These are phyloP conservation scores for Phaseolus coccineus DNA, from an alignment of 331 rosid species.

Conservation along the genomic window DNA sequence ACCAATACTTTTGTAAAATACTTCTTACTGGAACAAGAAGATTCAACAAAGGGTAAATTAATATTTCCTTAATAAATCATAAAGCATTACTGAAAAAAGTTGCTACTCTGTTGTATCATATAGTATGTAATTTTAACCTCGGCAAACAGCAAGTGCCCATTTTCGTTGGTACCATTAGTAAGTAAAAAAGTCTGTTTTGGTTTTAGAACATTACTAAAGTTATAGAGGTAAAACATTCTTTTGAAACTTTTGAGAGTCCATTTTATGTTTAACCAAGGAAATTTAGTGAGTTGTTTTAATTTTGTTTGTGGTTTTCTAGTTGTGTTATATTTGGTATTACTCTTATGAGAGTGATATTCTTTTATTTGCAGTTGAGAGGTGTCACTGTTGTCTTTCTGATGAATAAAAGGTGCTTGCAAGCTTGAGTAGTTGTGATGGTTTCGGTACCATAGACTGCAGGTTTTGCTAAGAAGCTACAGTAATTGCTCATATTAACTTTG, in stretches of 20 bases:
- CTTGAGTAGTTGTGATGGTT: slow-evolving; percentile 60
- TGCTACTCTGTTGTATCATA: slow-evolving; percentile 8
- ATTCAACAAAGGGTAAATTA: background rate
- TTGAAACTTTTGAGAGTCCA: slow-evolving; percentile 7
- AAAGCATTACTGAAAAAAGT: slow-evolving; percentile 25
- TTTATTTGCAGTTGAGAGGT: slow-evolving; percentile 52
- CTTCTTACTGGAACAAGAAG: slow-evolving; percentile 5
- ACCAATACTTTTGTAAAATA: slow-evolving; percentile 3
- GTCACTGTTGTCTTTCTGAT: slow-evolving; percentile 46
- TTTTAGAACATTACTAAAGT: background rate
- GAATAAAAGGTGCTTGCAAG: slow-evolving; percentile 60
- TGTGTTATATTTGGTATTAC: slow-evolving; percentile 31
- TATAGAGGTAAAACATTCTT: background rate
- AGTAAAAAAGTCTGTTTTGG: background rate
- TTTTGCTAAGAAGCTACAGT: slow-evolving; percentile 50
- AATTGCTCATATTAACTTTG: slow-evolving; percentile 43
- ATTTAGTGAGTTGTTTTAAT: background rate
- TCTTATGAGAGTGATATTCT: slow-evolving; percentile 38
- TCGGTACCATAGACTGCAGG: slow-evolving; percentile 60
- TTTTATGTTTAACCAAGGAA: slow-evolving; percentile 24
- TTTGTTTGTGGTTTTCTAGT: background rate
- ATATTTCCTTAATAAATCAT: slow-evolving; percentile 13
- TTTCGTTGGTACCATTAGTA: background rate
- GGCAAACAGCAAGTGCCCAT: background rate
- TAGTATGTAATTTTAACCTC: background rate